Conservation (phyloP, 305 asterid genomes). For the Plantago coronopus region DNA sequence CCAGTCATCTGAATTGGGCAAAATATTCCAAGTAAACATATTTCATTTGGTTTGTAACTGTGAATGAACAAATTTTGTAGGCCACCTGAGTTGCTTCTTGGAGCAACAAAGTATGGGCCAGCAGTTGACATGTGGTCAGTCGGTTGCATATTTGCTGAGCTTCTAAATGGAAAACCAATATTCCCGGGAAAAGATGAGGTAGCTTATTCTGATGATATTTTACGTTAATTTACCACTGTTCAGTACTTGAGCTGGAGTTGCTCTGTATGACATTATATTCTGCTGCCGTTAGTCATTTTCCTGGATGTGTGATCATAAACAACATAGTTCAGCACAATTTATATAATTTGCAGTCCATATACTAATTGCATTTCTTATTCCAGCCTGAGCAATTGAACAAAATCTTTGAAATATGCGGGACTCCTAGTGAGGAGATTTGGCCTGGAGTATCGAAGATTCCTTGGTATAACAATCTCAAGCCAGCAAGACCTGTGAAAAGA, state of each 20-base stretch:
- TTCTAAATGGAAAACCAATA: conserved; percentile 83
- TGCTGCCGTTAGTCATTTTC: background rate
- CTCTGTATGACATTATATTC: background rate
- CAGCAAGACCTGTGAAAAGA: conserved; percentile 67
- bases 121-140: conserved; percentile 99
- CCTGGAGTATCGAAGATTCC: conserved; percentile 93
- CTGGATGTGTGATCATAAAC: background rate
- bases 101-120: conserved; percentile 92
- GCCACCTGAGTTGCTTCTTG: conserved; percentile 95
- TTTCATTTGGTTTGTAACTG: conserved; percentile 16
- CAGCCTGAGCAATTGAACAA: conserved; percentile 90
- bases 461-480: conserved; percentile 86
- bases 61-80: conserved; percentile 33
- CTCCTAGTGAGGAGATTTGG: conserved; percentile 83
- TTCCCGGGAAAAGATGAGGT: conserved; percentile 99
- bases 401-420: conserved; percentile 84
- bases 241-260: background rate
- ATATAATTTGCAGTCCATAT: conserved; percentile 10
- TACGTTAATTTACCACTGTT: background rate
- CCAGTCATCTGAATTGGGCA: background rate
- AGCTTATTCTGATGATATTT: conserved; percentile 29
- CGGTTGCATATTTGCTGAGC: conserved; percentile 97
- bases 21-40: background rate
- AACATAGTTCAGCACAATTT: conserved; percentile 5
- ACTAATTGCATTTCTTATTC: conserved; percentile 21